Evolutionary conservation across 23 red algal genomes (phyloP).

Genomic region (Gracilaria domingensis): DNA sequence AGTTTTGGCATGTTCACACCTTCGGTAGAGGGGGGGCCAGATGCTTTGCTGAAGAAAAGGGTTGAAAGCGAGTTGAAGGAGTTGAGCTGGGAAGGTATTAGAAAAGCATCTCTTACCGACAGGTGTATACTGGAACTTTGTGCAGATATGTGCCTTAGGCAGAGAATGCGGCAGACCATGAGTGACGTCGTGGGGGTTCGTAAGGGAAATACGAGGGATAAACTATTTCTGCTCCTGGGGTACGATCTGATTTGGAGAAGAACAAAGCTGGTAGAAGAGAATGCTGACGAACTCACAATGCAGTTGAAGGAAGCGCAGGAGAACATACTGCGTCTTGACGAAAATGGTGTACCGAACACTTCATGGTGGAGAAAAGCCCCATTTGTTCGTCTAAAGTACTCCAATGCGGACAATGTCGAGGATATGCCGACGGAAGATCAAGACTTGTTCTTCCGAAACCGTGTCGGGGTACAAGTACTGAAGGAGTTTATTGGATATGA

Average conservation of each 20-base stretch:
- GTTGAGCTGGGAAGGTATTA: neutral
- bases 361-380: neutral
- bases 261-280: neutral
- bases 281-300: neutral
- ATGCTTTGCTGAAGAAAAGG: neutral
- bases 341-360: neutral
- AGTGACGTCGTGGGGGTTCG: neutral
- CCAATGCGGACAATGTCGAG: neutral
- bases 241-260: neutral
- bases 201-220: constrained; percentile 1
- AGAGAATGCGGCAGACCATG: neutral
- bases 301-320: neutral
- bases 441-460: neutral
- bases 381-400: neutral
- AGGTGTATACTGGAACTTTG: no score
- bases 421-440: neutral
- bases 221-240: neutral
- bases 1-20: neutral
- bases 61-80: neutral
- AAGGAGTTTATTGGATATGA: neutral
- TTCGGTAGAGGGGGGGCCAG: neutral
- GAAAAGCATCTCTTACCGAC: no score
- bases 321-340: neutral
- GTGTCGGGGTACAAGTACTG: neutral
- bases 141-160: no score